Conservation (phyloP, 306 rosid genomes). For the Sicyos edulis region DNA sequence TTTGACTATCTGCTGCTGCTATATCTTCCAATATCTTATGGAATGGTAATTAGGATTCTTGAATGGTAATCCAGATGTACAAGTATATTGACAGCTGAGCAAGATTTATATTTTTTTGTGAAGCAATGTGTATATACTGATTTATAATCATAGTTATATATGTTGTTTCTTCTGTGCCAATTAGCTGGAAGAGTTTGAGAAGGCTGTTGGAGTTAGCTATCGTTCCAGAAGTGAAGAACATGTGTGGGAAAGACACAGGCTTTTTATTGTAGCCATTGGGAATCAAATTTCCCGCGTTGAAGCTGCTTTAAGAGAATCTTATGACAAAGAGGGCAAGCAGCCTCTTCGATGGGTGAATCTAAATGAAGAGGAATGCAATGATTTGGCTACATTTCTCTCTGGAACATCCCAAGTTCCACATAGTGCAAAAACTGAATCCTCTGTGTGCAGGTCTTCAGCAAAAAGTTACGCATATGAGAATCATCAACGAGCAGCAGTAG, state of each 20-base stretch:
- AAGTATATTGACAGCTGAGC: neutral
- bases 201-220: constrained; percentile 73
- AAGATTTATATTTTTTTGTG: neutral
- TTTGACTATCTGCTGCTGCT: neutral
- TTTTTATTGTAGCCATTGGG: constrained; percentile 71
- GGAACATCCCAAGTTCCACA: constrained; percentile 42
- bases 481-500: constrained; percentile 30
- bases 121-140: neutral
- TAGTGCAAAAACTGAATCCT: constrained; percentile 34
- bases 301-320: constrained; percentile 53
- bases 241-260: constrained; percentile 59
- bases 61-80: neutral
- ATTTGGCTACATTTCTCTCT: constrained; percentile 82
- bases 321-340: constrained; percentile 57
- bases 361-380: constrained; percentile 74
- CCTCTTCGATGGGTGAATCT: constrained; percentile 81
- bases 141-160: constrained; percentile 10
- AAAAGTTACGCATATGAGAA: constrained; percentile 35
- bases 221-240: constrained; percentile 50
- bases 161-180: constrained; percentile 19
- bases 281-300: constrained; percentile 75
- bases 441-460: constrained; percentile 28
- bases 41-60: neutral
- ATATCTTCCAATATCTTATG: neutral
- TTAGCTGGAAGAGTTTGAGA: constrained; percentile 91